phyloP scores from a whole-genome alignment of 495 filamentous ascomycete species.

The Cryomyces antarcticus region DNA sequence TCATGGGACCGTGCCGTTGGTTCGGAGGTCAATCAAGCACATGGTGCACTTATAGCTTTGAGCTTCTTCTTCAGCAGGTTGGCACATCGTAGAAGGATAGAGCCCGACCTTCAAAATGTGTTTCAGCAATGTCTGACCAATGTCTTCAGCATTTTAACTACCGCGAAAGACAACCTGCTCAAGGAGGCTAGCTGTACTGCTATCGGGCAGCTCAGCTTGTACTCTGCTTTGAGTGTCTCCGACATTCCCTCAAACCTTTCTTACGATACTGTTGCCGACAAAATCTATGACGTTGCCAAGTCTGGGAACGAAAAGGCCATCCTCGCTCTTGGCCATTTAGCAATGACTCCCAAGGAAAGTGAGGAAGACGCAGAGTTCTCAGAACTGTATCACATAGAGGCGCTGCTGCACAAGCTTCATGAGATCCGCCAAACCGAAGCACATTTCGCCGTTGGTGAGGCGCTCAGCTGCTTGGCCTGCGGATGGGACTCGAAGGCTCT shows the following conservation, averaged over 20 bases:
- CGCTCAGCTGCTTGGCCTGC: conserved; percentile 50
- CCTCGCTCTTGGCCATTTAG: conserved; percentile 44
- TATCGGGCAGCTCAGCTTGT: conserved; percentile 58
- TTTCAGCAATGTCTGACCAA: conserved; percentile 9
- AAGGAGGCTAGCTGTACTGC: conserved; percentile 40
- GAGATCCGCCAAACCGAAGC: conserved; percentile 67
- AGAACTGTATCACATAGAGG: conserved; percentile 27
- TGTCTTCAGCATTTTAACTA: conserved; percentile 27
- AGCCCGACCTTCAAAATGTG: conserved; percentile 18
- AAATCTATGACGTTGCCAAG: conserved; percentile 45
- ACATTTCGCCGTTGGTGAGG: conserved; percentile 78
- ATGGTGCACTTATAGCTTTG: conserved; percentile 37
- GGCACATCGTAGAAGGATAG: conserved; percentile 24
- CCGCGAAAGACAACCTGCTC: conserved; percentile 33
- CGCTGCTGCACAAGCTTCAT: conserved; percentile 50
- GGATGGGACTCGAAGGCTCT: conserved; percentile 59
- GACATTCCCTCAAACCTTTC: conserved; percentile 18
- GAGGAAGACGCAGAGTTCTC: conserved; percentile 14
- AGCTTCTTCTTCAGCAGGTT: conserved; percentile 40
- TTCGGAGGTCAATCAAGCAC: conserved; percentile 34
- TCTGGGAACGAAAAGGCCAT: conserved; percentile 69
- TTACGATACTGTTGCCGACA: conserved; percentile 30
- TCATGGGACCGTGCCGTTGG: conserved; percentile 40
- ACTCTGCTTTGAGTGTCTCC: conserved; percentile 29
- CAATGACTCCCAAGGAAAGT: conserved; percentile 30